A percentile compares a stretch with the other conserved stretches of the same genome.
Conservation (phyloP, 2,329 filamentous ascomycete species). For the Hypoxylon sp. region DNA sequence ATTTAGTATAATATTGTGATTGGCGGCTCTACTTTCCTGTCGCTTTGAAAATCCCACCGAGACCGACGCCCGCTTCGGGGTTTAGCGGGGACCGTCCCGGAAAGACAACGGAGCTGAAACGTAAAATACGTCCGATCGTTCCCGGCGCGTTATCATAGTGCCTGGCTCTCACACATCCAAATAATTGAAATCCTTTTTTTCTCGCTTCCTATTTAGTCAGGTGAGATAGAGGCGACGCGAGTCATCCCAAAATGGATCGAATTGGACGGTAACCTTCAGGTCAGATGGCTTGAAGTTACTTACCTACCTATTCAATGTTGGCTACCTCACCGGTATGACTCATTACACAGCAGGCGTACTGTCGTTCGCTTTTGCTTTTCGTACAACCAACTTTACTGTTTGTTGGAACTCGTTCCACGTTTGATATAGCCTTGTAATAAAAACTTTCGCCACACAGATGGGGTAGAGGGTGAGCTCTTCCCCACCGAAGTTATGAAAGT, state of each 20-base stretch:
- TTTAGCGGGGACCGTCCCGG: not conserved
- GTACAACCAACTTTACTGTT: not conserved
- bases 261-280: not conserved
- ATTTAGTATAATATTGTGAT: not conserved
- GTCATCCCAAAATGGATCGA: not conserved
- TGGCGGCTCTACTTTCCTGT: not conserved
- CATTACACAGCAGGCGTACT: not conserved
- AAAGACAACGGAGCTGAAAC: not conserved
- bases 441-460: not conserved
- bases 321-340: not conserved
- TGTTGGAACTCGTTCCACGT: not conserved
- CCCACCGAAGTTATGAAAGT: not conserved
- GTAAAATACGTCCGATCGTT: not conserved
- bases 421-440: not conserved
- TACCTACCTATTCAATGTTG: not conserved
- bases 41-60: not conserved
- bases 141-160: not conserved
- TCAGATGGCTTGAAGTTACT: not conserved
- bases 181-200: not conserved
- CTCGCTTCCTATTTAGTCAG: not conserved
- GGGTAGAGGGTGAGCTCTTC: not conserved
- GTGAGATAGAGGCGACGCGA: not conserved
- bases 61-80: not conserved
- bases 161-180: not conserved
- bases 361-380: not conserved